These are phyloP conservation scores for Cercospora nicotianae DNA, from an alignment of 2,329 filamentous ascomycete species.

Conservation along the genomic window DNA sequence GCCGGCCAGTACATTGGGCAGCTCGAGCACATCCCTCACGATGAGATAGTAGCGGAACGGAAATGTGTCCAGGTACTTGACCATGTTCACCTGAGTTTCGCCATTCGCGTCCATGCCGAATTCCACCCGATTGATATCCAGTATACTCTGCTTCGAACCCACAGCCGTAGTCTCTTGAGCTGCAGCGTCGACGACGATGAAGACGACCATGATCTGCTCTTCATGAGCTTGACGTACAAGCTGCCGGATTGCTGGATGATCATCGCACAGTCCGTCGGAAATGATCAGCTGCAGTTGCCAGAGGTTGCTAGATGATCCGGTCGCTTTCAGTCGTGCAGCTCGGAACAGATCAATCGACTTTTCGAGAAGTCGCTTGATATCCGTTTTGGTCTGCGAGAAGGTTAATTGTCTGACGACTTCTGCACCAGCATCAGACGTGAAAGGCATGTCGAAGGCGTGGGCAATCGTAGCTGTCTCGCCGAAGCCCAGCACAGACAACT, in stretches of 20 bases:
- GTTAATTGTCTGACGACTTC: constrained; percentile 80
- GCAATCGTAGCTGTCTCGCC: constrained; percentile 80
- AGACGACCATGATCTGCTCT: constrained; percentile 96
- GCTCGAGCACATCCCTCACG: constrained; percentile 85
- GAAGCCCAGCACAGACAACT: constrained; percentile 89
- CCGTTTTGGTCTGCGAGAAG: constrained; percentile 82
- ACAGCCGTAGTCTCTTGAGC: constrained; percentile 22
- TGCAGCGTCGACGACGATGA: constrained; percentile 83
- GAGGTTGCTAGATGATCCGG: constrained; percentile 62
- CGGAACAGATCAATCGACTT: constrained; percentile 80
- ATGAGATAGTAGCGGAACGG: constrained; percentile 97
- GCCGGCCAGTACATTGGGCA: constrained; percentile 83
- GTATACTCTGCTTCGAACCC: constrained; percentile 61
- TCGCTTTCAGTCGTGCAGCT: constrained; percentile 65
- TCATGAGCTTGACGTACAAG: constrained; percentile 86
- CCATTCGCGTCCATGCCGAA: constrained; percentile 70
- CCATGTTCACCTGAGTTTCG: constrained; percentile 70
- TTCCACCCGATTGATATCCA: constrained; percentile 84
- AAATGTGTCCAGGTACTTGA: constrained; percentile 91
- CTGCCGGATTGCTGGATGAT: constrained; percentile 78
- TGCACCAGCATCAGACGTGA: constrained; percentile 78
- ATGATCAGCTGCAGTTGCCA: constrained; percentile 96
- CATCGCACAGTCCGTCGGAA: constrained; percentile 89
- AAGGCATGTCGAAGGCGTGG: constrained; percentile 80
- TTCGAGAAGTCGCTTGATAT: constrained; percentile 75